Evolutionary conservation across 108 stramenopile genomes (phyloP).

Genomic region (Nitzschia sp.): DNA sequence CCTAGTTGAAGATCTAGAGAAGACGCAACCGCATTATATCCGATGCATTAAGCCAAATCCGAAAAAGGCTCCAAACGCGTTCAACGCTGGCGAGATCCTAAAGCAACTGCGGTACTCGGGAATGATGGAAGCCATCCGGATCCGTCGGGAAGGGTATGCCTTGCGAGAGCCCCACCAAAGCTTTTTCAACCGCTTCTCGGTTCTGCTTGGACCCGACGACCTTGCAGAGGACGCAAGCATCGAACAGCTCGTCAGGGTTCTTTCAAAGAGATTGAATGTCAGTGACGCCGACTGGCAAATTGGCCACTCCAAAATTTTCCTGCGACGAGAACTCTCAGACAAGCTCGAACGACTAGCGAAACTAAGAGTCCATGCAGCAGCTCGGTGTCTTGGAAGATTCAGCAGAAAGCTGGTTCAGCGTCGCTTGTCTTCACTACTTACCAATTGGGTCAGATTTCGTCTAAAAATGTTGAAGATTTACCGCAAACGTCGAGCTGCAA

Average conservation of each 20-base stretch:
- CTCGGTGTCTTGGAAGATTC: constrained; percentile 65
- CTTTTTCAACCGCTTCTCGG: constrained; percentile 82
- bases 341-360: constrained; percentile 83
- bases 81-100: constrained; percentile 81
- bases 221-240: constrained; percentile 62
- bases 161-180: constrained; percentile 88
- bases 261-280: constrained; percentile 74
- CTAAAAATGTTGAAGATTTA: constrained; percentile 54
- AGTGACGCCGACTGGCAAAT: constrained; percentile 92
- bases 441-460: constrained; percentile 70
- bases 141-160: constrained; percentile 92
- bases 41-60: constrained; percentile 93
- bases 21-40: constrained; percentile 89
- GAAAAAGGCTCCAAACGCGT: constrained; percentile 62
- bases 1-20: constrained; percentile 82
- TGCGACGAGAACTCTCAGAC: constrained; percentile 77
- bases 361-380: constrained; percentile 69
- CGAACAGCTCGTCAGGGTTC: constrained; percentile 65
- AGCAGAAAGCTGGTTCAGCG: constrained; percentile 52
- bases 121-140: constrained; percentile 98
- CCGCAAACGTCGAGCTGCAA: constrained; percentile 44
- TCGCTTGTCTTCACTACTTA: constrained; percentile 52
- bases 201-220: constrained; percentile 68
- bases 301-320: constrained; percentile 88
- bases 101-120: constrained; percentile 96